Evolutionary conservation across 2,329 filamentous ascomycete species (phyloP).

Genomic region (Sporothrix sp.): DNA sequence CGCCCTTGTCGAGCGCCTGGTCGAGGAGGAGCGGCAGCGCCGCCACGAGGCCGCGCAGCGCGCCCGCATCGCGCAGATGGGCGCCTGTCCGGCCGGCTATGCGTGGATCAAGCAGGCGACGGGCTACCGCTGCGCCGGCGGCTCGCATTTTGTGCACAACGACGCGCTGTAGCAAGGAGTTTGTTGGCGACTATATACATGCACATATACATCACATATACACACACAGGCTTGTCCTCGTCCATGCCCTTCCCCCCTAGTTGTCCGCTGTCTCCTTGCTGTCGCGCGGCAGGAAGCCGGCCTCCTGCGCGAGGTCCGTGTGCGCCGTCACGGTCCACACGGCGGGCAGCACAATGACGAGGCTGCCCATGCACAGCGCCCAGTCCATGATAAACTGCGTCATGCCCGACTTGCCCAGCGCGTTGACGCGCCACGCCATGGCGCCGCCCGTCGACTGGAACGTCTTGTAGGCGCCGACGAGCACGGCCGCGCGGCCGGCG

Average conservation of each 20-base stretch:
- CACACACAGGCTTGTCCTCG: too few relatives aligned
- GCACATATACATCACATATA: too few relatives aligned
- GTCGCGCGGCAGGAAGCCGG: slow-evolving; percentile 17
- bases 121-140: slow-evolving; percentile 2
- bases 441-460: slow-evolving; percentile 35
- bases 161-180: too few relatives aligned
- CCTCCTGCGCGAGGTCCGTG: slow-evolving; percentile 21
- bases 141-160: neutral
- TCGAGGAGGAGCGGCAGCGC: slow-evolving; percentile 31
- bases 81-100: slow-evolving; percentile 47
- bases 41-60: slow-evolving; percentile 30
- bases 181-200: too few relatives aligned
- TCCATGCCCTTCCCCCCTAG: too few relatives aligned
- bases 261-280: neutral
- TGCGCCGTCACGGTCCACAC: slow-evolving; percentile 29
- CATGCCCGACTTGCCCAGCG: slow-evolving; percentile 27
- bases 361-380: slow-evolving; percentile 34
- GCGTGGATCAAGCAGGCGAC: neutral
- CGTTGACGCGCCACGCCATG: slow-evolving; percentile 37
- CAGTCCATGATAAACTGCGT: slow-evolving; percentile 37
- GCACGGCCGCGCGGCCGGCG: slow-evolving; percentile 30
- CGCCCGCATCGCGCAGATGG: slow-evolving; percentile 40
- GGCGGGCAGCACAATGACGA: slow-evolving; percentile 33
- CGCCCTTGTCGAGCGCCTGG: slow-evolving; percentile 27
- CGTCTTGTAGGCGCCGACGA: slow-evolving; percentile 38